Evolutionary conservation across 441 rosid species (phyloP), one percentile per base, ranked within the genome.

Genomic region (Pelargonium exstipulatum): DNA sequence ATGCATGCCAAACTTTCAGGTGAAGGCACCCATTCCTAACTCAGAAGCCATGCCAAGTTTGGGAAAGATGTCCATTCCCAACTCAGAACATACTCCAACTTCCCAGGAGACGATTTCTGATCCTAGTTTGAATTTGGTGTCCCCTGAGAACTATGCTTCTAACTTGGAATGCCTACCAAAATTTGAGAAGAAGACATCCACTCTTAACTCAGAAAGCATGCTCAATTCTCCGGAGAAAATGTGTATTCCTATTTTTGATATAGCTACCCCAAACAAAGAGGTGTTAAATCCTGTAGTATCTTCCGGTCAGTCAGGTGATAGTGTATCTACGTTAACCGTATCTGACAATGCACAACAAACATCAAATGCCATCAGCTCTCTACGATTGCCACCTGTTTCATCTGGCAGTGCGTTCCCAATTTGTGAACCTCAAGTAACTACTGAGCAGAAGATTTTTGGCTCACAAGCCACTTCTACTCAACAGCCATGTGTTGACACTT

Each of bases 391-490:
- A 42, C 16, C 68, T 69, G 49, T 67, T 16, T 43, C 80, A 60
- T 53, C 67, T 29, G 66, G 18, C 4, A 63, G 66, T 71, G 55
- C 16, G 57, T 64, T 5, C 24, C 69, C 57, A 32, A 16, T 10
- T 55, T 32, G 63, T 71, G 78, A 65, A 53, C 64, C 73, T 26
- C 58, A 62, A 62, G 64, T 13, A 8, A 48, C 75, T 68, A 58
- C 73, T 16, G 71, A 63, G 53, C 24, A 35, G 49, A 76, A 76
- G 57, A 9, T 43, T 16, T 69, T 7, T 5, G 66, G 46, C 43
- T 7, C 62, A 13, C 72, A 61, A 60, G 66, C 55, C 55, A 48
- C 17, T 42, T 37, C 3, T 37, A 42, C 62, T 53, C 46, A 58
- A 51, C 66, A 65, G 48, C 66, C 32, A 17, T 53, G 68, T 22